Evolutionary conservation across 1,139 yeast genomes (phyloP).

Genomic region (Yamadazyma mexicana): DNA sequence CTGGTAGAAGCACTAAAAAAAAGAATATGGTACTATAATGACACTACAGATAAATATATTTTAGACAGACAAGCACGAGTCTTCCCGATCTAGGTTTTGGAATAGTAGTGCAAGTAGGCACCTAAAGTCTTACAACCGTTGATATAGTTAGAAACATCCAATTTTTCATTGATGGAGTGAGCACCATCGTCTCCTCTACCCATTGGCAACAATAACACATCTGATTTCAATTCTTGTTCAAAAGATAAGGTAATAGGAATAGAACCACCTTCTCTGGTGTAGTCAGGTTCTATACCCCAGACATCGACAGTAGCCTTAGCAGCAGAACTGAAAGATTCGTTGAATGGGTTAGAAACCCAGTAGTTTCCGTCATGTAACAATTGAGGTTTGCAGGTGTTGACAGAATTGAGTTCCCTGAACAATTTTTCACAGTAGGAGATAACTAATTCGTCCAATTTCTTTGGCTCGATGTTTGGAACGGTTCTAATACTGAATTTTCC

Average conservation of each 20-base stretch:
- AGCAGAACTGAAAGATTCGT: constrained; percentile 92
- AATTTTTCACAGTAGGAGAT: constrained; percentile 64
- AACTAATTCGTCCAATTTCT: constrained; percentile 76
- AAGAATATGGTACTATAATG: too few relatives aligned
- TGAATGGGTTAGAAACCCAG: constrained; percentile 95
- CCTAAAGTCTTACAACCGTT: constrained; percentile 93
- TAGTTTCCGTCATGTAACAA: constrained; percentile 92
- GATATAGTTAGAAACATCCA: constrained; percentile 83
- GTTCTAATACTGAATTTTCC: constrained; percentile 98
- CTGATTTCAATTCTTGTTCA: constrained; percentile 81
- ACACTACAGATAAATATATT: constrained; percentile 1
- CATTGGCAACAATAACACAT: constrained; percentile 88
- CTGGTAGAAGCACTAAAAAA: constrained; percentile 1
- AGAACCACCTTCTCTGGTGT: constrained; percentile 98
- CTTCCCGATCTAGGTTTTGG: constrained; percentile 33
- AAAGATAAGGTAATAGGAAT: constrained; percentile 94
- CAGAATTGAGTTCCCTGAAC: constrained; percentile 69
- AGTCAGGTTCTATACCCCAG: constrained; percentile 93
- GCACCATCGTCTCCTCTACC: constrained; percentile 99
- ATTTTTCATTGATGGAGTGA: constrained; percentile 94
- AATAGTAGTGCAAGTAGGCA: constrained; percentile 88
- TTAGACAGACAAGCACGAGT: not conserved
- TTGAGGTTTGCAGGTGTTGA: constrained; percentile 71
- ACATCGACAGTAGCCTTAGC: constrained; percentile 90
- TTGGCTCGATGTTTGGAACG: constrained; percentile 87